Evolutionary conservation across 202 grass and related monocot species (phyloP).

Genomic region (Elaeis oleifera): DNA sequence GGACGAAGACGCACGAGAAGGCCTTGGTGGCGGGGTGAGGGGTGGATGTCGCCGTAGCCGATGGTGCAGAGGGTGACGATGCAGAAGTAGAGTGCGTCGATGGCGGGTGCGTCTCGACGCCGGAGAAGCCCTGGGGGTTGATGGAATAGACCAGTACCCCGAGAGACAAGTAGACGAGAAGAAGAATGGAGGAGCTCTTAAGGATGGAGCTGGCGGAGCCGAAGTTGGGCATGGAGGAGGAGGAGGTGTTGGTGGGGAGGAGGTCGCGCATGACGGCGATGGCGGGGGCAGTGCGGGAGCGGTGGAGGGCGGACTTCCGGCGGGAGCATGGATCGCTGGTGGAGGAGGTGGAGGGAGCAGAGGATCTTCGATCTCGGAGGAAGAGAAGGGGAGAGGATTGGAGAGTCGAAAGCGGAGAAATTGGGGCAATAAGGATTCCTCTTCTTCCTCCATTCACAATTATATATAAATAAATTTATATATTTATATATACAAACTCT

Average conservation of each 20-base stretch:
- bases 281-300: neutral
- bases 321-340: neutral
- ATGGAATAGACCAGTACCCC: neutral
- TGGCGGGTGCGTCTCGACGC: neutral
- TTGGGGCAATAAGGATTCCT: too few relatives aligned
- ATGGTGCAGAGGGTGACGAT: neutral
- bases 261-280: neutral
- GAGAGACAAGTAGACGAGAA: neutral
- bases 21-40: neutral
- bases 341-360: too few relatives aligned
- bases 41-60: neutral
- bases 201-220: constrained; percentile 1
- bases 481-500: too few relatives aligned
- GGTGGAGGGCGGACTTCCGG: neutral
- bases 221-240: neutral
- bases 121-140: neutral
- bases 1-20: neutral
- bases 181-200: neutral
- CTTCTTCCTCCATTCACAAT: too few relatives aligned
- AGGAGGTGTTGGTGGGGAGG: neutral
- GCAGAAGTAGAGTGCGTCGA: neutral
- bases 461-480: too few relatives aligned
- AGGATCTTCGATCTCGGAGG: too few relatives aligned
- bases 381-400: too few relatives aligned
- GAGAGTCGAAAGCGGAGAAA: too few relatives aligned